Percentiles rank a stretch among this genome's conserved stretches.
phyloP scores from a whole-genome alignment of 768 basidiomycete species.

The Kwoniella dejecticola region DNA sequence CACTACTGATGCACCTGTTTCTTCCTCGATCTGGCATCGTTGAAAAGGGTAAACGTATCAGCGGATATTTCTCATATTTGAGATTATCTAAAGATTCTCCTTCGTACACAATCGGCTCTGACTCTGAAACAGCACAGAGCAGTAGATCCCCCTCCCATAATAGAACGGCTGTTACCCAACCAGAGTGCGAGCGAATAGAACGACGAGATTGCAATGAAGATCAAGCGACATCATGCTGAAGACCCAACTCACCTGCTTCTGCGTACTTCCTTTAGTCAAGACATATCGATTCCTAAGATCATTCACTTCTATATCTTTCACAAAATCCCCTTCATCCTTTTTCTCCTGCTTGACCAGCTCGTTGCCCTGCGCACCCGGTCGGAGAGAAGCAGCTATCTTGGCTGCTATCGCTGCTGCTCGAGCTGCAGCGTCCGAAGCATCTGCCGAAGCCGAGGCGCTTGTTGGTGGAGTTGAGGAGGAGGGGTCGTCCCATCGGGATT shows the following conservation, averaged over 20 bases:
- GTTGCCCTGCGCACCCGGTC: slow-evolving; percentile 52
- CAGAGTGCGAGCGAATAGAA: too few relatives aligned
- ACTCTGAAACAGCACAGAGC: too few relatives aligned
- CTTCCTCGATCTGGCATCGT: slow-evolving; percentile 73
- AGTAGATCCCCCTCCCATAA: too few relatives aligned
- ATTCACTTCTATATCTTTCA: slow-evolving; percentile 93
- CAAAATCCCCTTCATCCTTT: slow-evolving; percentile 75
- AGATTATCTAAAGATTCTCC: too few relatives aligned
- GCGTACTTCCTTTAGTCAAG: slow-evolving; percentile 88
- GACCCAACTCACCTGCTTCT: slow-evolving; percentile 70
- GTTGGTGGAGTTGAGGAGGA: slow-evolving; percentile 60
- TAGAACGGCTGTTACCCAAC: too few relatives aligned
- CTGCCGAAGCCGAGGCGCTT: slow-evolving; percentile 26
- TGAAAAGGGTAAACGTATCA: slow-evolving; percentile 1
- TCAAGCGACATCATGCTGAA: too few relatives aligned
- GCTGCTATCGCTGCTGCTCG: slow-evolving; percentile 83
- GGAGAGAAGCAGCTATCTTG: slow-evolving; percentile 72
- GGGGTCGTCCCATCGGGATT: slow-evolving; percentile 78
- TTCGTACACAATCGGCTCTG: too few relatives aligned
- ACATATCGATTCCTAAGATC: slow-evolving; percentile 92
- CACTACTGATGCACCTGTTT: slow-evolving; percentile 87
- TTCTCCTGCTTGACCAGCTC: slow-evolving; percentile 61
- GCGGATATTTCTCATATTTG: neutral
- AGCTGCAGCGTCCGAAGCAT: slow-evolving; percentile 59
- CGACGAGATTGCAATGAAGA: too few relatives aligned